Conservation (phyloP, 345 rosid genomes). For the Linum trigynum region DNA sequence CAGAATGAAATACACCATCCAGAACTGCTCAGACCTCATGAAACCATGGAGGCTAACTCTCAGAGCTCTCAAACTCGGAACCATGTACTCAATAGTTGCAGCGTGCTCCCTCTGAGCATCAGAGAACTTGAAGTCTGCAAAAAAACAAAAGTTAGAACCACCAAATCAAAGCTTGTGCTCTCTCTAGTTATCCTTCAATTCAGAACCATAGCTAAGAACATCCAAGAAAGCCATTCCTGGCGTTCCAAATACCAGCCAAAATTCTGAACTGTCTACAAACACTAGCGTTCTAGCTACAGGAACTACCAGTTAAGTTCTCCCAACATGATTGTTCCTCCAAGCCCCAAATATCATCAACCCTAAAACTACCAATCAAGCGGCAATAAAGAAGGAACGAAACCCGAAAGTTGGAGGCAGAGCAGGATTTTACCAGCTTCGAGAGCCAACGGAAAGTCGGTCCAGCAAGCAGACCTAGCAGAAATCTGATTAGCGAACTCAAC, state of each 20-base stretch:
- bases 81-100: conserved; percentile 40
- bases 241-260: too few species aligned
- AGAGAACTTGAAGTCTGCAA: conserved; percentile 56
- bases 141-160: not conserved
- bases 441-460: conserved; percentile 60
- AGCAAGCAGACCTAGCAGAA: conserved; percentile 41
- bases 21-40: conserved; percentile 42
- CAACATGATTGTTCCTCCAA: not conserved
- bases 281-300: not conserved
- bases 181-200: not conserved
- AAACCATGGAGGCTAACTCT: conserved; percentile 30
- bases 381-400: not conserved
- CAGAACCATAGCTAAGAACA: not conserved
- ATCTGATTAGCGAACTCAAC: conserved; percentile 46
- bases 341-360: not conserved
- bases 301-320: not conserved
- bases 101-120: conserved; percentile 50
- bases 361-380: not conserved
- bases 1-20: conserved; percentile 66
- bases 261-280: too few species aligned
- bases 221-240: too few species aligned
- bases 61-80: conserved; percentile 43
- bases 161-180: not conserved
- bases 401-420: not conserved
- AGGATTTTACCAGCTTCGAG: conserved; percentile 32